These are phyloP conservation scores for Nemania bipapillata DNA, from an alignment of 2,329 filamentous ascomycete genomes.

Conservation along the genomic window DNA sequence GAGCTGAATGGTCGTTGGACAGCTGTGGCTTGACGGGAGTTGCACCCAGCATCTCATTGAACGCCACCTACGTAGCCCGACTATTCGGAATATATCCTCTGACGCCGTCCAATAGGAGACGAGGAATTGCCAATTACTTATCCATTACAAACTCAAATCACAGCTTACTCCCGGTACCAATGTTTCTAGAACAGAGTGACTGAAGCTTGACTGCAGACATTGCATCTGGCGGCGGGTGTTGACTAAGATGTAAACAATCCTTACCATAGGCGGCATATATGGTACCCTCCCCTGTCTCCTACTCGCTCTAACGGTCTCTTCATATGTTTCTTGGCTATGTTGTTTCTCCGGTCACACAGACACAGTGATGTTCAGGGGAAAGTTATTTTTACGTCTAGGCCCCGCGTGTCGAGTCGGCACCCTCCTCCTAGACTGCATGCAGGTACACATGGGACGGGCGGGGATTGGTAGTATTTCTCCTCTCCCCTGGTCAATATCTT, in stretches of 20 bases:
- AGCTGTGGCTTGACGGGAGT: slow-evolving; percentile 14
- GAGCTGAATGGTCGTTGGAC: slow-evolving; percentile 6
- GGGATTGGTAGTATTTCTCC: slow-evolving; percentile 20
- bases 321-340: background rate
- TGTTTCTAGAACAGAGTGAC: background rate
- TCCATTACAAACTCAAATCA: slow-evolving; percentile 23
- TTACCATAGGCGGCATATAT: slow-evolving; percentile 26
- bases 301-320: slow-evolving; percentile 6
- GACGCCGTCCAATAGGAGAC: background rate
- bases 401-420: slow-evolving; percentile 9
- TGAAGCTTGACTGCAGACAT: slow-evolving; percentile 9
- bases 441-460: slow-evolving; percentile 32
- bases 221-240: slow-evolving; percentile 12
- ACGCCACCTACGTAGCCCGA: slow-evolving; percentile 12
- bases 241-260: slow-evolving; percentile 33
- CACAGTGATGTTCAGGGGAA: slow-evolving; percentile 19
- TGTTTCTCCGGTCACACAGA: background rate
- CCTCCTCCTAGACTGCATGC: slow-evolving; percentile 26
- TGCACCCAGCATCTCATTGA: slow-evolving; percentile 2
- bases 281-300: slow-evolving; percentile 20
- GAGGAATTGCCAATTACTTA: slow-evolving; percentile 25
- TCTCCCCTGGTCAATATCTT: slow-evolving; percentile 18
- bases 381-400: slow-evolving; percentile 9
- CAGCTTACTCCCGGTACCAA: slow-evolving; percentile 4
- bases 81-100: slow-evolving; percentile 10